These are phyloP conservation scores for Clonostachys rhizophaga DNA, from an alignment of 2,329 filamentous ascomycete species.

Conservation along the genomic window DNA sequence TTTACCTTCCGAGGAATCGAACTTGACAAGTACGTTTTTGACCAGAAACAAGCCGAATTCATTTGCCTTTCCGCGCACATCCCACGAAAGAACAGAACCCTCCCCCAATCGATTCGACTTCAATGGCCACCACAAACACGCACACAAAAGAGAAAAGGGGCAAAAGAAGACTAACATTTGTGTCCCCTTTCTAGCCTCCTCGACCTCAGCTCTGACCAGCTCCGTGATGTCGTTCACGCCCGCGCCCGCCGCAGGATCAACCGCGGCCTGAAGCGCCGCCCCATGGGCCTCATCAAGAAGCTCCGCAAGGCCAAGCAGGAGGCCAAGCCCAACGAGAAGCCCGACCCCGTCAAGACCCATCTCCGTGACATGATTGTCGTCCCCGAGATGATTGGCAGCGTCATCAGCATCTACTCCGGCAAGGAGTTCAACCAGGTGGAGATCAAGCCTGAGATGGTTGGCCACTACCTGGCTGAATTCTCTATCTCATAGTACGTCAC, in stretches of 20 bases:
- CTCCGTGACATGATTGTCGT: constrained; percentile 99
- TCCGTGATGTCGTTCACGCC: constrained; percentile 98
- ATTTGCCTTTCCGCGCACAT: background rate
- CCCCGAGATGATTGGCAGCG: constrained; percentile 98
- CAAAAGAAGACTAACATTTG: constrained; percentile 9
- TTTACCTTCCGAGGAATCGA: constrained; percentile 99
- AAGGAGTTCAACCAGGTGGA: constrained; percentile 99
- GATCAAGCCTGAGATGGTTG: constrained; percentile 99
- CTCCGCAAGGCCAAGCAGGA: constrained; percentile 99
- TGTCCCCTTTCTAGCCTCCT: constrained; percentile 66
- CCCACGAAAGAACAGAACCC: background rate
- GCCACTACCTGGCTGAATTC: constrained; percentile 99
- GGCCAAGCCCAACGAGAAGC: constrained; percentile 99
- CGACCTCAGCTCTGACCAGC: constrained; percentile 96
- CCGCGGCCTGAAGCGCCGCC: constrained; percentile 99
- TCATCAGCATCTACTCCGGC: constrained; percentile 98
- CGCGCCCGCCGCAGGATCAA: constrained; percentile 99
- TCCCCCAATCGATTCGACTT: background rate
- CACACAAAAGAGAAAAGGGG: background rate
- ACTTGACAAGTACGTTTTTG: constrained; percentile 85
- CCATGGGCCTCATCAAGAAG: constrained; percentile 99
- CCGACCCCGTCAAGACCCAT: constrained; percentile 98
- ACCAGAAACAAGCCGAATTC: constrained; percentile 1
- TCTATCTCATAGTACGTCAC: constrained; percentile 95
- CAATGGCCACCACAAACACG: constrained; percentile 1